A percentile compares a stretch with the other conserved stretches of the same genome.
These are phyloP conservation scores for Colletotrichum gigasporum DNA, from an alignment of 2,329 filamentous ascomycete species.

Conservation along the genomic window DNA sequence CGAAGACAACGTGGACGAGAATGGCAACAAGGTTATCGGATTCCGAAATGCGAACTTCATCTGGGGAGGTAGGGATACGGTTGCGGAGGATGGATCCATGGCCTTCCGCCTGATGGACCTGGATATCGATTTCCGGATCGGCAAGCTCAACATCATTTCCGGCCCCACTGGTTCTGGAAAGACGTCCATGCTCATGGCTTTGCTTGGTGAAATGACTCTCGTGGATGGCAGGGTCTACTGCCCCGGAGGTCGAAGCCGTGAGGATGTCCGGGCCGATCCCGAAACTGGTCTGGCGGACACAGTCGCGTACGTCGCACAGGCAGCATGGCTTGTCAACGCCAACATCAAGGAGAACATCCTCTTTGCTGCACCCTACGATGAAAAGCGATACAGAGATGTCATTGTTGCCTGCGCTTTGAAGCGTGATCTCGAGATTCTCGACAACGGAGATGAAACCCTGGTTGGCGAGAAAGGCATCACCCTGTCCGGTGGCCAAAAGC, in stretches of 20 bases:
- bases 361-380: slow-evolving; percentile 83
- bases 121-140: slow-evolving; percentile 83
- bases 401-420: slow-evolving; percentile 91
- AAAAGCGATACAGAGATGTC: slow-evolving; percentile 86
- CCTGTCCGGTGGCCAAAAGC: slow-evolving; percentile 95
- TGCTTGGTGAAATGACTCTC: slow-evolving; percentile 95
- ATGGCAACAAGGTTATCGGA: slow-evolving; percentile 80
- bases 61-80: slow-evolving; percentile 80
- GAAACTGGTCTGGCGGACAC: slow-evolving; percentile 90
- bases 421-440: slow-evolving; percentile 90
- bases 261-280: slow-evolving; percentile 83
- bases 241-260: slow-evolving; percentile 85
- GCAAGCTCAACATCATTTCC: slow-evolving; percentile 90
- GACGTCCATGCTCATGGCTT: slow-evolving; percentile 93
- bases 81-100: slow-evolving; percentile 72
- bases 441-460: slow-evolving; percentile 90
- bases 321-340: slow-evolving; percentile 96
- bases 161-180: slow-evolving; percentile 96
- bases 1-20: slow-evolving; percentile 72
- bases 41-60: slow-evolving; percentile 87
- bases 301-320: slow-evolving; percentile 95
- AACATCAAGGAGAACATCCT: slow-evolving; percentile 96
- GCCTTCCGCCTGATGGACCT: slow-evolving; percentile 87
- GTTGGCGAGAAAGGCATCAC: slow-evolving; percentile 98
- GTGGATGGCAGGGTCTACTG: slow-evolving; percentile 83